phyloP scores from a whole-genome alignment of 768 basidiomycete species.

The Leccinum pellstonianum region DNA sequence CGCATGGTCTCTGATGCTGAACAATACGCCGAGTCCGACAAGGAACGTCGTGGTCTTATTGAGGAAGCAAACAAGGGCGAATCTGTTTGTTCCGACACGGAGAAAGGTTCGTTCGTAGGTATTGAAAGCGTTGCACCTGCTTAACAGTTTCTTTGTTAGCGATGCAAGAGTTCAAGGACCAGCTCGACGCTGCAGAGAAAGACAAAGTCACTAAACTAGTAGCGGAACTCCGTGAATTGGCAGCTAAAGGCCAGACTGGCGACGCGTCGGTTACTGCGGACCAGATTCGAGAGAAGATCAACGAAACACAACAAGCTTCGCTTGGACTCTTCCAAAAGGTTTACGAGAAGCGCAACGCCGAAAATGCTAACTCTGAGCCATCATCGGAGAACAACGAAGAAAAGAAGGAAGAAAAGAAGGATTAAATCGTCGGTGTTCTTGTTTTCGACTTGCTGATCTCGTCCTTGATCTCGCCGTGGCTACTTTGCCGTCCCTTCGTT shows the following conservation, averaged over 20 bases:
- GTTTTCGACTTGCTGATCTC: background rate
- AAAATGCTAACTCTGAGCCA: conserved; percentile 42
- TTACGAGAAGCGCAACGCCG: conserved; percentile 88
- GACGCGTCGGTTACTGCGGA: conserved; percentile 83
- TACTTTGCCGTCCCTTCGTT: conserved; percentile 27
- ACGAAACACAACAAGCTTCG: conserved; percentile 91
- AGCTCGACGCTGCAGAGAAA: conserved; percentile 88
- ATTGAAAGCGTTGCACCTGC: background rate
- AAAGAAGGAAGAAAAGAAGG: conserved; percentile 91
- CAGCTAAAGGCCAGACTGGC: conserved; percentile 84
- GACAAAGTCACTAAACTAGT: conserved; percentile 92
- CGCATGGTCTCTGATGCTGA: conserved; percentile 96
- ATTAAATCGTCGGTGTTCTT: conserved; percentile 42
- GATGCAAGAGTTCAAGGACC: conserved; percentile 97
- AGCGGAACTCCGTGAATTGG: conserved; percentile 82
- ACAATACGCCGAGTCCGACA: conserved; percentile 90
- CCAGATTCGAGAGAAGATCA: conserved; percentile 86
- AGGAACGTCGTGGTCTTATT: conserved; percentile 81
- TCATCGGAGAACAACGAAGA: conserved; percentile 43
- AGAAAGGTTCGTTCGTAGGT: conserved; percentile 66
- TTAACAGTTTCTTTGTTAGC: conserved; percentile 43
- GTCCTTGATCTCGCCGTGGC: conserved; percentile 15
- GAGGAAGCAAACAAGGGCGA: conserved; percentile 98
- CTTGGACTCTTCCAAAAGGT: conserved; percentile 98
- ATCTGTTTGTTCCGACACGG: conserved; percentile 90